Conservation (phyloP, 2,329 filamentous ascomycete genomes). For the Pezicula radicicola region DNA sequence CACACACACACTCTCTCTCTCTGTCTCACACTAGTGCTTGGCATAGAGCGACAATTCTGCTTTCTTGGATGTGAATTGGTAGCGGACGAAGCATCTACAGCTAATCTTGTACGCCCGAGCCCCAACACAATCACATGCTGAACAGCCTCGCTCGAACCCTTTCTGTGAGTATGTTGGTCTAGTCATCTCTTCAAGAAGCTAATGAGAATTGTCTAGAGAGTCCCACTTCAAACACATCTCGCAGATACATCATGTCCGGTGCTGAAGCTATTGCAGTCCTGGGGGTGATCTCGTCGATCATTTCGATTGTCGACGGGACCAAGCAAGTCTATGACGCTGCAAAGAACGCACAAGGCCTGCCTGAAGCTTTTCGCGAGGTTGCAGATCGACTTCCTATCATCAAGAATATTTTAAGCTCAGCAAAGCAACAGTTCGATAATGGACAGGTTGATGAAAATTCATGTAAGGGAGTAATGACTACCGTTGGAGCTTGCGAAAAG, state of each 20-base stretch:
- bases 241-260: constrained; percentile 17
- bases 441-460: constrained; percentile 3
- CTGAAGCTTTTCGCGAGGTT: constrained; percentile 22
- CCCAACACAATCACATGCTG: no score
- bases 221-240: no score
- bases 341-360: constrained; percentile 19
- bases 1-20: no score
- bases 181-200: no score
- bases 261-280: constrained; percentile 21
- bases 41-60: no score
- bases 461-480: constrained; percentile 9
- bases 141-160: no score
- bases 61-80: no score
- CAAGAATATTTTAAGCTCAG: constrained; percentile 14
- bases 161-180: no score
- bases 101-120: no score
- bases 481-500: constrained; percentile 19
- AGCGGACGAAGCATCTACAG: no score
- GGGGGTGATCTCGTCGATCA: constrained; percentile 25
- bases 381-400: constrained; percentile 22
- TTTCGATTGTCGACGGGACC: constrained; percentile 23
- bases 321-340: constrained; percentile 23
- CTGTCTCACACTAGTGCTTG: no score
- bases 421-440: constrained; percentile 6
- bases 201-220: no score